Evolutionary conservation across 163 green algal genomes (phyloP).

Genomic region (Scenedesmus sp.): DNA sequence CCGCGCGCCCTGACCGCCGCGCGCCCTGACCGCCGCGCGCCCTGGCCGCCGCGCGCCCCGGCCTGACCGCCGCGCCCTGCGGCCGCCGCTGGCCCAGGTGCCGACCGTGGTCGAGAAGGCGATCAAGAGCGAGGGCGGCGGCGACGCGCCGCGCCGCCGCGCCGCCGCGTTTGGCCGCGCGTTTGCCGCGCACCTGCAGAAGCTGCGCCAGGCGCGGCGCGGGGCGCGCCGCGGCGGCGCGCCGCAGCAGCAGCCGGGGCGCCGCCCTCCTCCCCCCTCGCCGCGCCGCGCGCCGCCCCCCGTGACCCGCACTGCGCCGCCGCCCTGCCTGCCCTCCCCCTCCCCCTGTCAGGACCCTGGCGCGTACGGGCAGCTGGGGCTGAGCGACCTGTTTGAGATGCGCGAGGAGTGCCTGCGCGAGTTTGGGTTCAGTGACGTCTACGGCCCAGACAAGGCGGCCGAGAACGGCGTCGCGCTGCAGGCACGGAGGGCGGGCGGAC

Average conservation of each 20-base stretch:
- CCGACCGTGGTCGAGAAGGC: conserved; percentile 75
- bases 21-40: background rate
- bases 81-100: conserved; percentile 1
- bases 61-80: too few species aligned
- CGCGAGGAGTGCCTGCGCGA: conserved; percentile 96
- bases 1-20: too few species aligned
- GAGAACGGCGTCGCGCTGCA: conserved; percentile 91
- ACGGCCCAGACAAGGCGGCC: conserved; percentile 86
- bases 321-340: conserved; percentile 10
- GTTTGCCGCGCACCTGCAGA: conserved; percentile 68
- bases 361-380: conserved; percentile 89
- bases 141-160: conserved; percentile 61
- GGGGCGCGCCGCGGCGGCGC: too few species aligned
- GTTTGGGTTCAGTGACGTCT: conserved; percentile 96
- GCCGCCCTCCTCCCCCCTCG: too few species aligned
- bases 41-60: background rate
- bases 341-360: conserved; percentile 68
- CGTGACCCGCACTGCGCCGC: too few species aligned
- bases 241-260: too few species aligned
- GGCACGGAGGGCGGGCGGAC: background rate
- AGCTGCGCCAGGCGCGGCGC: conserved; percentile 52
- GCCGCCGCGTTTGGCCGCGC: conserved; percentile 75
- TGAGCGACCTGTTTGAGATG: conserved; percentile 95
- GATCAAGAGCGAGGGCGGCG: conserved; percentile 67
- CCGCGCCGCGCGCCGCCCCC: too few species aligned